Evolutionary conservation across 495 filamentous ascomycete species (phyloP), one percentile per base, ranked within the genome.

Genomic region (Parmelia sp.): DNA sequence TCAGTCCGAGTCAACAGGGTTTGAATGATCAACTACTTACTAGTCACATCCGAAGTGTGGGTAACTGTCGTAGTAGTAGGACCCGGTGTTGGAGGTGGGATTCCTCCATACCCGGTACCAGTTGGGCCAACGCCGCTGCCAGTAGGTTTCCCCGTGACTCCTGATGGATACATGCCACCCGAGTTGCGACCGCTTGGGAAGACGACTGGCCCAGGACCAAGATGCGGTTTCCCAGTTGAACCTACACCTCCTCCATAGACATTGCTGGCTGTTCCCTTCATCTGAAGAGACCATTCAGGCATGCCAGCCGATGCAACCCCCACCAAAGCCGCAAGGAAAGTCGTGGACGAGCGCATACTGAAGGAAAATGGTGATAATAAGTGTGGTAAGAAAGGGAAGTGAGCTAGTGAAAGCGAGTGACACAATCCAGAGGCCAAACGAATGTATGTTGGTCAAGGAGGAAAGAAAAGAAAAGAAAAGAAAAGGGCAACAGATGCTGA

Each of bases 341-440:
- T 31, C 37, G 55, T 23, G 56, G 65, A 67, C 23, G 60, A 58
- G 49, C 61, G 65, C 65, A 67, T 67, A 37, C 33, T 53, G 61
- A 61, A 42, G 21, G n/a, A 19, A 15, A 15, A 25, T 37, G 4
- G 6, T 49, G 35, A 36, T 36, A 10, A 36, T 4, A 36, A 36
- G 10, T 36, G 35, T n/a, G 35, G 35, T 57, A 7, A 25, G 33
- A 36, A 27, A 63, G 36, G 42, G 40, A 53, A 23, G 9, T 40
- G 14, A 58, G 53, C 5, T 25, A 53, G 58, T 44, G 51, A 31
- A 64, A 45, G 44, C 27, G 29, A 63, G 11, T 33, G 31, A 39
- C 17, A 14, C 4, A 58, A 27, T 21, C 8, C 31, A 55, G 25
- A 55, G 61, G 45, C 23, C 31, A 53, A 67, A 63, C 56, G 65